Evolutionary conservation across 2,329 filamentous ascomycete species (phyloP).

Genomic region (Fusarium sp.): DNA sequence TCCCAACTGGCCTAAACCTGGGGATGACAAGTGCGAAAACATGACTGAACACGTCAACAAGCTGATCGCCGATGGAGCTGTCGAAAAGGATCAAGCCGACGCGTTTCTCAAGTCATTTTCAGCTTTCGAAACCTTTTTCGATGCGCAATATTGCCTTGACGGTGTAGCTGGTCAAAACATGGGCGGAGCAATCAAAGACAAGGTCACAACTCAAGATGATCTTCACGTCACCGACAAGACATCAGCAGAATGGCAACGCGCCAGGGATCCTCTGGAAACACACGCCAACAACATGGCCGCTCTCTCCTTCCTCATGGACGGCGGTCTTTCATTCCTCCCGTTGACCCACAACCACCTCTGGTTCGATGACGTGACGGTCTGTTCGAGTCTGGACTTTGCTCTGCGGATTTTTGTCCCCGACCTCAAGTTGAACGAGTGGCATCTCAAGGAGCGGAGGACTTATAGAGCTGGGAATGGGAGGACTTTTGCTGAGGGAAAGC

Average conservation of each 20-base stretch:
- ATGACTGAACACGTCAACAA: conserved; percentile 3
- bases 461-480: conserved; percentile 52
- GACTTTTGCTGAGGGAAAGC: conserved; percentile 55
- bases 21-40: conserved; percentile 35
- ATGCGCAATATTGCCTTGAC: conserved; percentile 50
- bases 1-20: conserved; percentile 42
- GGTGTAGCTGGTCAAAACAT: conserved; percentile 57
- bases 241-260: conserved; percentile 56
- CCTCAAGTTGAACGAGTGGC: conserved; percentile 54
- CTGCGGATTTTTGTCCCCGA: conserved; percentile 54
- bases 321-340: conserved; percentile 55
- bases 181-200: conserved; percentile 52
- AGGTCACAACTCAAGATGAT: conserved; percentile 49
- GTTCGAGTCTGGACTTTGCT: conserved; percentile 61
- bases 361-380: conserved; percentile 56
- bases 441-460: conserved; percentile 54
- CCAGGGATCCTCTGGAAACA: conserved; percentile 28
- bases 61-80: conserved; percentile 37
- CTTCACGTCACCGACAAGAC: conserved; percentile 48
- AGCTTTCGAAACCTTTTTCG: conserved; percentile 45
- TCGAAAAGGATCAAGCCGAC: conserved; percentile 37
- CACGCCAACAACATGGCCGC: conserved; percentile 49
- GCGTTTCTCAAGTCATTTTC: conserved; percentile 45
- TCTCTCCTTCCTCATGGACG: conserved; percentile 58
- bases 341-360: conserved; percentile 55